Evolutionary conservation across 164 flowering plant genomes (phyloP), one percentile per base, ranked within the genome.

Genomic region (Annona cherimola): DNA sequence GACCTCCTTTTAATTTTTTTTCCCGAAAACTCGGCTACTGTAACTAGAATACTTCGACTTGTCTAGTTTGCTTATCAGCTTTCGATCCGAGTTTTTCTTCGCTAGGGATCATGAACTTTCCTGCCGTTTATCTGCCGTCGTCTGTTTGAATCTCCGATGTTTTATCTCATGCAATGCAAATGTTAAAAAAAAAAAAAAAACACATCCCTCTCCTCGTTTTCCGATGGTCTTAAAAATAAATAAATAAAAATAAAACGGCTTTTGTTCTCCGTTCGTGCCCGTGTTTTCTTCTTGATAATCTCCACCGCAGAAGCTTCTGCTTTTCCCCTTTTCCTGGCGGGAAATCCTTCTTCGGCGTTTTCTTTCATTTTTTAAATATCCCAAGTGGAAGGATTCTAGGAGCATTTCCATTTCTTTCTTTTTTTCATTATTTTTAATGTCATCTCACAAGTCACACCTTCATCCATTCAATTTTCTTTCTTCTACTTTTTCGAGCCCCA

Each of bases 341-440:
- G 67, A 40, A 4, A 41, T 9, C 67, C 16, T 4, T 66, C 55
- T 42, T 54, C 64, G n/a, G 3, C 2, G 26, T 54, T 63, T 72
- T 66, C 40, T 44, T 6, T 7, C 14, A 3, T 71, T 39, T 45
- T 26, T 71, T 44, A 43, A 67, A 61, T 65, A 43, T 35, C 41
- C 46, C 42, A 8, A 68, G 67, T 68, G 67, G 67, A 68, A 18
- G 26, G 71, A 73, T 73, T 68, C 76, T 42, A 46, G 57, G 55
- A 59, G 19, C 57, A 61, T 61, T 61, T 61, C 20, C 4, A 45
- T 18, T 44, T 68, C 5, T 19, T 26, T 35, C 19, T 63, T 39
- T 63, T 41, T 7, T 50, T 50, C 8, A 4, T 50, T 9, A 50
- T 50, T 50, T 50, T 50, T 50, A 1, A 4, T 41, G 12, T 14